Conservation (phyloP, 176 grass and related monocot species). For the Elaeis guineensis region DNA sequence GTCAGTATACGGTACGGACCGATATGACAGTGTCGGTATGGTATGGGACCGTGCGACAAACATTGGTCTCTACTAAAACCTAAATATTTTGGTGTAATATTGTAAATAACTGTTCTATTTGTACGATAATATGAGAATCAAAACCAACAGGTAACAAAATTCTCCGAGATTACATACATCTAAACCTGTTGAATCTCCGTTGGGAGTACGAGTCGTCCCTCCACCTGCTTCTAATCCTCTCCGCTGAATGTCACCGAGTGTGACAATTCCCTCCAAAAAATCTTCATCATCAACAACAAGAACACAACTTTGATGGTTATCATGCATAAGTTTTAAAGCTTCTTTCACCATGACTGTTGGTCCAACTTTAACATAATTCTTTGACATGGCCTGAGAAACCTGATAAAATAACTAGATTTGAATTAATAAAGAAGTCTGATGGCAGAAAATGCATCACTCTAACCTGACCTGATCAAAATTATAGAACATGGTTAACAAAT, state of each 20-base stretch:
- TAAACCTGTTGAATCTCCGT: constrained; percentile 32
- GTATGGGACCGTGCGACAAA: no score
- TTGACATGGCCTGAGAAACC: constrained; percentile 93
- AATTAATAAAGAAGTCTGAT: no score
- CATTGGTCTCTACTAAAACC: no score
- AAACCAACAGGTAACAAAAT: constrained; percentile 1
- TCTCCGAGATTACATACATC: constrained; percentile 30
- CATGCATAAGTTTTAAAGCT: constrained; percentile 60
- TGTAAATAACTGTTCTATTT: no score
- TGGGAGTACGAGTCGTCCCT: constrained; percentile 11
- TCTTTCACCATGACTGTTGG: constrained; percentile 58
- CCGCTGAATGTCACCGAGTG: constrained; percentile 62
- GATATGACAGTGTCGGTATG: no score
- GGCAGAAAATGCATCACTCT: no score
- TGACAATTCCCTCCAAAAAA: constrained; percentile 92
- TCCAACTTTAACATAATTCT: constrained; percentile 59
- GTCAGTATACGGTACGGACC: no score
- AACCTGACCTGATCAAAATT: no score
- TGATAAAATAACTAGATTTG: constrained; percentile 16
- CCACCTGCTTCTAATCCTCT: constrained; percentile 47
- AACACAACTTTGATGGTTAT: constrained; percentile 84
- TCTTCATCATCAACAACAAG: constrained; percentile 88
- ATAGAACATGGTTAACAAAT: no score
- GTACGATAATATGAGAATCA: no score
- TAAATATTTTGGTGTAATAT: no score